phyloP scores from a whole-genome alignment of 2,329 filamentous ascomycete species.

The Thelonectria discophora region DNA sequence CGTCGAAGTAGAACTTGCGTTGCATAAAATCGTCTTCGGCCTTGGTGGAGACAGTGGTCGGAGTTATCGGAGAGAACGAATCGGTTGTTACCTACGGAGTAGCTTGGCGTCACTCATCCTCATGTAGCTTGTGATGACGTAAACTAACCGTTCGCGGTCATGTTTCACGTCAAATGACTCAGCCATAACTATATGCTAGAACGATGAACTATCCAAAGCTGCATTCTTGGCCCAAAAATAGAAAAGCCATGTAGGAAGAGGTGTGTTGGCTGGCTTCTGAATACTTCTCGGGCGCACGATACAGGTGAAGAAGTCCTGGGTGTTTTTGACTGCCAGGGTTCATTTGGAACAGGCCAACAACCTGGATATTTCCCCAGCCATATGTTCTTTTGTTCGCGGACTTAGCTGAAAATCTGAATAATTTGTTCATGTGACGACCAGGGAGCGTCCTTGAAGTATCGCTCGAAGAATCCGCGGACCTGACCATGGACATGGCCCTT shows the following conservation, averaged over 20 bases:
- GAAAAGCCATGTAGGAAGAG: background rate
- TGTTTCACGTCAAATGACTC: too few relatives aligned
- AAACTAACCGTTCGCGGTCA: too few relatives aligned
- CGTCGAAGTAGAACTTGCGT: background rate
- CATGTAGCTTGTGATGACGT: too few relatives aligned
- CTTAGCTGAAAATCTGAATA: background rate
- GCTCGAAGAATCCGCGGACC: too few relatives aligned
- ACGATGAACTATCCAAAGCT: background rate
- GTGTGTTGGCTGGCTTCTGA: background rate
- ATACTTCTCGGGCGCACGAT: background rate
- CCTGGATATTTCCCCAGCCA: background rate
- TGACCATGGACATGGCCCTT: too few relatives aligned
- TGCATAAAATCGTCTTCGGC: background rate
- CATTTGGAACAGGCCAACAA: background rate
- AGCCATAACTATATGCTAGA: background rate
- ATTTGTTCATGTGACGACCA: too few relatives aligned
- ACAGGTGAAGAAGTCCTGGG: background rate
- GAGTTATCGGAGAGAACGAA: too few relatives aligned
- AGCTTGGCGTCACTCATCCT: too few relatives aligned
- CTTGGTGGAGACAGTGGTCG: too few relatives aligned
- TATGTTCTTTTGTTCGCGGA: background rate
- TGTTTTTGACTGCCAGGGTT: background rate
- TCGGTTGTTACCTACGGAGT: too few relatives aligned
- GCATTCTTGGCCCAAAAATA: background rate
- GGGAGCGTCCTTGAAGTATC: too few relatives aligned